A percentile compares a stretch with the other conserved stretches of the same genome.
Evolutionary conservation across 2,329 filamentous ascomycete species (phyloP).

Genomic region (Penicillium brevicompactum): DNA sequence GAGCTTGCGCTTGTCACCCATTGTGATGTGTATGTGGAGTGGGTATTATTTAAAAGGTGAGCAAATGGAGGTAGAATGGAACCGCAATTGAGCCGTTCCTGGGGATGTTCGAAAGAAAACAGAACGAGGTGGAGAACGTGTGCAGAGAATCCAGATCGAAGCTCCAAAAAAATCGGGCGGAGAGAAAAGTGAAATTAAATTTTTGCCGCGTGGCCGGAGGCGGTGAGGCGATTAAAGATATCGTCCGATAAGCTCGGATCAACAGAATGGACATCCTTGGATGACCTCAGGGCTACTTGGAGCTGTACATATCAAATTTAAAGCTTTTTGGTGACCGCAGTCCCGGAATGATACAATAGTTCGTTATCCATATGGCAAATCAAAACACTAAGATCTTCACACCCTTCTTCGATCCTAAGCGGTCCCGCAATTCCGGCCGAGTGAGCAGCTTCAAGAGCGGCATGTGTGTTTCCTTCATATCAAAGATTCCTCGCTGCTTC

Average conservation of each 20-base stretch:
- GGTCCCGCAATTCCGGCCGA: constrained; percentile 68
- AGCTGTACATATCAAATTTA: not conserved
- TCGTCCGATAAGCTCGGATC: not conserved
- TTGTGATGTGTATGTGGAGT: constrained; percentile 19
- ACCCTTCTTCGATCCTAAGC: constrained; percentile 60
- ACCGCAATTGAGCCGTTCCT: not conserved
- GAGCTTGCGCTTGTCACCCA: constrained; percentile 45
- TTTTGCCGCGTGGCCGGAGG: constrained; percentile 30
- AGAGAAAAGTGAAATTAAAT: constrained; percentile 29
- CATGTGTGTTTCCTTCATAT: constrained; percentile 91
- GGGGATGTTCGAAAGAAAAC: not conserved
- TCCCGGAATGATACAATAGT: not conserved
- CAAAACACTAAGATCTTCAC: constrained; percentile 54
- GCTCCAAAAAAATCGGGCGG: constrained; percentile 29
- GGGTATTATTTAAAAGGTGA: not conserved
- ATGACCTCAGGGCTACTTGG: too few relatives aligned
- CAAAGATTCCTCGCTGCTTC: constrained; percentile 90
- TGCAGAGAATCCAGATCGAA: constrained; percentile 6
- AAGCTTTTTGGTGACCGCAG: not conserved
- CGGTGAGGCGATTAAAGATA: constrained; percentile 31
- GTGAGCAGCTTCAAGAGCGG: constrained; percentile 76
- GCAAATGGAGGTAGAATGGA: not conserved
- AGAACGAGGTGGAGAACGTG: constrained; percentile 1
- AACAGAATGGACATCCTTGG: too few relatives aligned
- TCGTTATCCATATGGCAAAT: constrained; percentile 20